phyloP scores from a whole-genome alignment of 2,329 filamentous ascomycete genomes.

The Anisogramma anomala region DNA sequence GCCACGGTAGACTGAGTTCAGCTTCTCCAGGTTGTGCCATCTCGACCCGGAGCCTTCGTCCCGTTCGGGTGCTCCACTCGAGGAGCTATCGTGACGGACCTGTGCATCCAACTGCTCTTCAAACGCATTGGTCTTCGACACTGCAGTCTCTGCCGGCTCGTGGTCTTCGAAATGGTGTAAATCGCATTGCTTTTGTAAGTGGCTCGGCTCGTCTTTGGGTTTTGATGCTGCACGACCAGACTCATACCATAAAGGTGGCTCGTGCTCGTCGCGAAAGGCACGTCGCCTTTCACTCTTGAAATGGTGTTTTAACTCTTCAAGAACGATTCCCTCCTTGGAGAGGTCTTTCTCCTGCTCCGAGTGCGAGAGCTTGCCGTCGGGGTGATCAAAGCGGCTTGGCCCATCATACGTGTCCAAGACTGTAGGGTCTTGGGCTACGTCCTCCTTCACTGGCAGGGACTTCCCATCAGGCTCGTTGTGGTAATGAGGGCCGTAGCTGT shows the following conservation, averaged over 20 bases:
- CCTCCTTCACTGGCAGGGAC: not conserved
- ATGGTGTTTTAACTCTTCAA: too few species aligned
- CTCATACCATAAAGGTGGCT: not conserved
- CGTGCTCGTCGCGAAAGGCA: not conserved
- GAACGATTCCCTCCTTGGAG: too few species aligned
- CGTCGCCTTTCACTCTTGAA: too few species aligned
- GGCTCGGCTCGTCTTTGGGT: constrained; percentile 19
- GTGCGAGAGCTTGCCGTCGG: too few species aligned
- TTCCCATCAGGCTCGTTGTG: constrained; percentile 4
- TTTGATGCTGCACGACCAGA: not conserved
- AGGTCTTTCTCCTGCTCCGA: too few species aligned
- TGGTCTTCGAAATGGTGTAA: constrained; percentile 22
- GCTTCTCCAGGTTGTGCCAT: too few species aligned
- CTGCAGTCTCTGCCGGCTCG: constrained; percentile 24
- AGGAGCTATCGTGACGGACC: constrained; percentile 9
- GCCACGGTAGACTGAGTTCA: too few species aligned
- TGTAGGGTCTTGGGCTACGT: too few species aligned
- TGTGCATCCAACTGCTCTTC: constrained; percentile 29
- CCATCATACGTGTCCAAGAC: too few species aligned
- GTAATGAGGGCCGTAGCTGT: not conserved
- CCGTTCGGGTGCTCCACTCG: too few species aligned
- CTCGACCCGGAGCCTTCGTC: too few species aligned
- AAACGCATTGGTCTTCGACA: constrained; percentile 23
- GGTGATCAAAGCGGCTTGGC: too few species aligned
- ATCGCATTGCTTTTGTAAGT: constrained; percentile 23